phyloP scores from a whole-genome alignment of 768 basidiomycete genomes.

The Paxillus rubicundulus region DNA sequence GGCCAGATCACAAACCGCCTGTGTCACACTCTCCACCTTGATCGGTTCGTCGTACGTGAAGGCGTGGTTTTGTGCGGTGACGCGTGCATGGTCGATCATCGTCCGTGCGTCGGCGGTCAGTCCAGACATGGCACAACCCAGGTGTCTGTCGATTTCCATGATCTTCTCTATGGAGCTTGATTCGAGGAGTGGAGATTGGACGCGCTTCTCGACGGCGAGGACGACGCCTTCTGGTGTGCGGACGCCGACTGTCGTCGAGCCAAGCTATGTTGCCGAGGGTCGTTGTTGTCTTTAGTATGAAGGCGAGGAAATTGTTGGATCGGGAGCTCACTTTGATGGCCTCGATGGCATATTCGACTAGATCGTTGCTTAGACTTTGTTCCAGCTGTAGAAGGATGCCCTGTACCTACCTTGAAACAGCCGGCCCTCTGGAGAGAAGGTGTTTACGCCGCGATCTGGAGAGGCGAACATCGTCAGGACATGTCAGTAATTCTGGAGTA shows the following conservation, averaged over 20 bases:
- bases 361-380: slow-evolving; percentile 12
- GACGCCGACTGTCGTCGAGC: slow-evolving; percentile 96
- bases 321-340: slow-evolving; percentile 80
- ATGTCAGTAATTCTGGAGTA: neutral
- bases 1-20: slow-evolving; percentile 97
- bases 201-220: slow-evolving; percentile 97
- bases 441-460: slow-evolving; percentile 94
- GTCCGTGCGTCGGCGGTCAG: slow-evolving; percentile 97
- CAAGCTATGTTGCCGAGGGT: slow-evolving; percentile 57
- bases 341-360: slow-evolving; percentile 99
- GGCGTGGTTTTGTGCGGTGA: slow-evolving; percentile 91
- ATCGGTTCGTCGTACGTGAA: slow-evolving; percentile 98
- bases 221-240: slow-evolving; percentile 87
- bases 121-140: slow-evolving; percentile 97
- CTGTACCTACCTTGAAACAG: slow-evolving; percentile 86
- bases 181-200: slow-evolving; percentile 94
- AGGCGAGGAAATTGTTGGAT: neutral
- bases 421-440: slow-evolving; percentile 97
- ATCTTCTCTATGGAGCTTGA: slow-evolving; percentile 97
- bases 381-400: neutral
- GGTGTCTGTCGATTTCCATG: slow-evolving; percentile 97
- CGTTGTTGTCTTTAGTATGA: neutral
- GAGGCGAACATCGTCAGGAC: neutral
- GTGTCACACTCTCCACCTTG: slow-evolving; percentile 96
- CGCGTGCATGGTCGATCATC: slow-evolving; percentile 99